Conservation (phyloP, 2,329 filamentous ascomycete genomes). For the Mycosphaerella sp. region DNA sequence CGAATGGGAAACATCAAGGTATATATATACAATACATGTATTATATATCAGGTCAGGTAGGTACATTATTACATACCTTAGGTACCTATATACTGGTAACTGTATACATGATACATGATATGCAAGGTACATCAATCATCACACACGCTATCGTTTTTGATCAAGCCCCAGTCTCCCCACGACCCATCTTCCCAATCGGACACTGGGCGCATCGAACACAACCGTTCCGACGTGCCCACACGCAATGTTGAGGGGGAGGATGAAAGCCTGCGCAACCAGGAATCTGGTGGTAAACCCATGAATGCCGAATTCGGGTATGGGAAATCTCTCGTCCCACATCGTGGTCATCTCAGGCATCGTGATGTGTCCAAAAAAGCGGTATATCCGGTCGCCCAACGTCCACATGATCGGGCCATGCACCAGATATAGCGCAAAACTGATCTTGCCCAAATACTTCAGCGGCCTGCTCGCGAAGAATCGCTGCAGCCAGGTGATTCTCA, state of each 20-base stretch:
- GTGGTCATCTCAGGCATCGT: conserved; percentile 8
- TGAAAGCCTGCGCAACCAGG: conserved; percentile 50
- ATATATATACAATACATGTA: no score
- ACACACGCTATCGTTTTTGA: conserved; percentile 6
- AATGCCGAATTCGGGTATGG: conserved; percentile 49
- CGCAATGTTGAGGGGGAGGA: conserved; percentile 50
- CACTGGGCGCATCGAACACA: conserved; percentile 50
- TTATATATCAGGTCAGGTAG: no score
- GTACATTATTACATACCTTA: no score
- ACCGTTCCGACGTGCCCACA: conserved; percentile 53
- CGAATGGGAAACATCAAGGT: no score
- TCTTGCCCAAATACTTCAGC: conserved; percentile 54
- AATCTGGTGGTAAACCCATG: conserved; percentile 47
- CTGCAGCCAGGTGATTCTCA: conserved; percentile 43
- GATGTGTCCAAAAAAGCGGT: conserved; percentile 41
- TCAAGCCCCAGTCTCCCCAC: conserved; percentile 33
- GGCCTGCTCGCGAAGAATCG: conserved; percentile 45
- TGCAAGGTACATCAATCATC: not conserved
- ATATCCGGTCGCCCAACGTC: conserved; percentile 49
- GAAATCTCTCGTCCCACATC: conserved; percentile 15
- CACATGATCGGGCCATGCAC: conserved; percentile 55
- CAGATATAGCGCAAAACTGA: conserved; percentile 57
- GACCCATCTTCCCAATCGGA: conserved; percentile 52
- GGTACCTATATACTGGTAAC: not conserved
- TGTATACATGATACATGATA: not conserved